Percentiles rank a stretch among this genome's conserved stretches.
Evolutionary conservation across 345 rosid genomes (phyloP).

Genomic region (Populus pruinosa): DNA sequence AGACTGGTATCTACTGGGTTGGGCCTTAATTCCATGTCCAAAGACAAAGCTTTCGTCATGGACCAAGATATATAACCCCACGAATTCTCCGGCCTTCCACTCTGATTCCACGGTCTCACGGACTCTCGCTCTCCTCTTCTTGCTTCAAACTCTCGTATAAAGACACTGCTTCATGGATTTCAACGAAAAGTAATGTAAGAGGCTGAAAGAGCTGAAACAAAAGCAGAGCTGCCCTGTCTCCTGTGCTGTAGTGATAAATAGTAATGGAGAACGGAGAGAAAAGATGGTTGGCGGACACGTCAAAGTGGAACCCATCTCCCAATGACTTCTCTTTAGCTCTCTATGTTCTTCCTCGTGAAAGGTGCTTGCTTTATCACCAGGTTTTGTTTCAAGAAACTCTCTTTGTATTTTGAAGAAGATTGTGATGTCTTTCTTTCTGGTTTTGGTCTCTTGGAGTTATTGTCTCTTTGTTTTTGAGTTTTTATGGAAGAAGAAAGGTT

Average conservation of each 20-base stretch:
- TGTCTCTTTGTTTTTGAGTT: not conserved
- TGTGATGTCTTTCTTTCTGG: not conserved
- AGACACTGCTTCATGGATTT: no score
- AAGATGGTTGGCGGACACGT: constrained; percentile 58
- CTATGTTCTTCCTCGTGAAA: constrained; percentile 48
- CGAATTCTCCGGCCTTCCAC: not conserved
- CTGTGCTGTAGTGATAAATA: not conserved
- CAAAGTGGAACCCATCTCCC: constrained; percentile 58
- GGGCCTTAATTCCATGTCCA: not conserved
- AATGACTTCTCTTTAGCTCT: constrained; percentile 42
- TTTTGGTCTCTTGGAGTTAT: not conserved
- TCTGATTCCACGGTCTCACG: no score
- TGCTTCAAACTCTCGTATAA: not conserved
- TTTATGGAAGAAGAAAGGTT: not conserved
- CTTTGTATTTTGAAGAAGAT: not conserved
- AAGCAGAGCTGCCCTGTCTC: not conserved
- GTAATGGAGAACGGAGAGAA: constrained; percentile 52
- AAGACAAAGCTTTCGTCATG: not conserved
- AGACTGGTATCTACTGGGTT: not conserved
- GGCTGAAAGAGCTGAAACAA: not conserved
- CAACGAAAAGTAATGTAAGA: not conserved
- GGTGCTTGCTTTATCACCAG: constrained; percentile 46
- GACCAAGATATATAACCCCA: not conserved
- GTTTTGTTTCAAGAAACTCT: constrained; percentile 12
- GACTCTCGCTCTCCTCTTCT: not conserved